Base-by-base conservation (phyloP, 495 filamentous ascomycete genomes). In the Aspergillus haitiensis region DNA sequence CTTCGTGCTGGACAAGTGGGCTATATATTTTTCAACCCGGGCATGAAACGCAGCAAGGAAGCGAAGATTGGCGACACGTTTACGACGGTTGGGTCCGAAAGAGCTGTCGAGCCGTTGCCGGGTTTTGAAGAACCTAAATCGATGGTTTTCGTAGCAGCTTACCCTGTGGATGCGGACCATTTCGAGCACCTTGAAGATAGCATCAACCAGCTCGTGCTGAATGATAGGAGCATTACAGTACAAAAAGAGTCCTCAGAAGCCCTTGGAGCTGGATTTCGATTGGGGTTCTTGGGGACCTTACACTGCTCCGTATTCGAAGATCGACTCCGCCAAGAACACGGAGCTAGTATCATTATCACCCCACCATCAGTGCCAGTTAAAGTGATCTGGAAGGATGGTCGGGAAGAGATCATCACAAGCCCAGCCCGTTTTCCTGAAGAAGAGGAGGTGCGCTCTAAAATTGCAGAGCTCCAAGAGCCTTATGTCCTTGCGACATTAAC, bases 281-380 rank as follows among this genome's bases (percentile, higher is more conserved):
- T 98, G 37, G 94, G 94, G 0, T 98, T 98, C 67, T 71, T 98
- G n/a, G 94, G 94, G 1, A 97, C 92, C 11, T 81, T 98, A 36
- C 94, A 98, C 71, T 97, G 94, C 72, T 97, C 93, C 34, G 94
- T 98, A 5, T 98, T 98, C 65, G 93, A 98, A 74, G 94, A 98
- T 73, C 87, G 94, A n/a, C 76, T 98, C 34, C 84, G 91, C 15
- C 92, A 96, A 69, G 94, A 98, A 72, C 92, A 98, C 67, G 94
- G 93, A 12, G 91, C 90, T 10, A 92, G 85, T 66, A 92, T 98
- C 73, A 97, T 98, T 72, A 97, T 98, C 68, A 98, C 94, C 3
- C 93, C 96, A 13, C 94, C 94, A 2, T 90, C 92, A 2, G 94
- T 98, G 6, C 92, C 95, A 5, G 93, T 93, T 64, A 93, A 91